Evolutionary conservation across 176 grass and related monocot genomes (phyloP).

Genomic region (Ensete glaucum): DNA sequence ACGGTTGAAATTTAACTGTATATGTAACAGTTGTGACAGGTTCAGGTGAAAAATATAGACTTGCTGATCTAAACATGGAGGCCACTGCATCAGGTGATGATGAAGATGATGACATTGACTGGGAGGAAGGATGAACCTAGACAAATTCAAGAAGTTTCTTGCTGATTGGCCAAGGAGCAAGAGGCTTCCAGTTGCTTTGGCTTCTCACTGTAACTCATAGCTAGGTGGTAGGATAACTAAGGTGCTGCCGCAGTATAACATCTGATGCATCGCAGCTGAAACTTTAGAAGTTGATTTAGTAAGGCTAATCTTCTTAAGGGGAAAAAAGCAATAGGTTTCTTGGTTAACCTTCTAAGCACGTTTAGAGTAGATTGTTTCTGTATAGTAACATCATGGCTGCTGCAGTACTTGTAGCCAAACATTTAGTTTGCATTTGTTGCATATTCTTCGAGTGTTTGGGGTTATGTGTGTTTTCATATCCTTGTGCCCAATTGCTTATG

Average conservation of each 20-base stretch:
- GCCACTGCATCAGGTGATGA: constrained; percentile 70
- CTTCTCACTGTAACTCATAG: neutral
- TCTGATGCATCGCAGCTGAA: neutral
- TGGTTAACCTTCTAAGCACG: neutral
- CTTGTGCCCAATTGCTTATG: too few species aligned
- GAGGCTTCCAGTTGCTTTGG: neutral
- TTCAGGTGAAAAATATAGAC: constrained; percentile 49
- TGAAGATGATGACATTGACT: constrained; percentile 63
- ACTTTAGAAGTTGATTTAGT: neutral
- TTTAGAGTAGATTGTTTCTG: neutral
- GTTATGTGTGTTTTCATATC: too few species aligned
- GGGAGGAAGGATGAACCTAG: constrained; percentile 66
- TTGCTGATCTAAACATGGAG: constrained; percentile 70
- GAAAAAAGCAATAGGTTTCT: neutral
- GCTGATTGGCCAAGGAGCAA: neutral
- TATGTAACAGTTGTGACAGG: constrained; percentile 27
- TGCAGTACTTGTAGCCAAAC: neutral
- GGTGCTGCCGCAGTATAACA: neutral
- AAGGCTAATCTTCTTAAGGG: neutral
- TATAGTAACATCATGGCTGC: neutral
- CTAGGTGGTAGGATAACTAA: neutral
- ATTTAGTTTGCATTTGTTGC: neutral
- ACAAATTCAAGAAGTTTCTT: neutral
- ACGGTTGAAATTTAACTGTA: constrained; percentile 6
- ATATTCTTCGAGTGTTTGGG: too few species aligned